phyloP scores from a whole-genome alignment of 805 yeast genomes.

The Wickerhamiella hasegawae region DNA sequence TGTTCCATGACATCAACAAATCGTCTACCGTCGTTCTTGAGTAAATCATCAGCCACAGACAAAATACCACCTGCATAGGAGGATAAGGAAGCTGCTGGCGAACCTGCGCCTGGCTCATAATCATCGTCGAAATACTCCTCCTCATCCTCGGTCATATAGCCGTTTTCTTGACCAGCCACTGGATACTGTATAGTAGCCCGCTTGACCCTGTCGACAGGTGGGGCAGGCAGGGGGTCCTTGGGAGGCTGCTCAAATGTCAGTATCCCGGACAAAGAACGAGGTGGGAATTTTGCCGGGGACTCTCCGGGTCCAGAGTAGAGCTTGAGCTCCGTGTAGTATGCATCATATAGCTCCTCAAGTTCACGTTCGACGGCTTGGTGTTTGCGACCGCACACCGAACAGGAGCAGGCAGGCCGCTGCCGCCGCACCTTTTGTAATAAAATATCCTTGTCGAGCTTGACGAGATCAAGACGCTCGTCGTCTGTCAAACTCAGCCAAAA shows the following conservation, averaged over 20 bases:
- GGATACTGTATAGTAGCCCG: too few relatives aligned
- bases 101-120: background rate
- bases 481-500: conserved; percentile 54
- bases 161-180: conserved; percentile 1
- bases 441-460: conserved; percentile 52
- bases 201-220: too few relatives aligned
- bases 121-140: background rate
- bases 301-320: conserved; percentile 5
- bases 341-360: conserved; percentile 55
- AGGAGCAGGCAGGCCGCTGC: conserved; percentile 47
- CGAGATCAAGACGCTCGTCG: conserved; percentile 43
- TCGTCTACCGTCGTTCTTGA: conserved; percentile 61
- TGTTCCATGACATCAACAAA: conserved; percentile 70
- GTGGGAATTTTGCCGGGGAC: too few relatives aligned
- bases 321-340: conserved; percentile 40
- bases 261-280: too few relatives aligned
- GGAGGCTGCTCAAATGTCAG: too few relatives aligned
- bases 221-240: too few relatives aligned
- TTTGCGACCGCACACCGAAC: conserved; percentile 65
- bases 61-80: conserved; percentile 29
- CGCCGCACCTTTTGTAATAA: conserved; percentile 45
- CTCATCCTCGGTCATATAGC: background rate
- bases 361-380: conserved; percentile 59
- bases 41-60: conserved; percentile 63
- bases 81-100: conserved; percentile 4